Evolutionary conservation across 192 early-diverging fungal genomes (phyloP).

Genomic region (Podila clonocystis): DNA sequence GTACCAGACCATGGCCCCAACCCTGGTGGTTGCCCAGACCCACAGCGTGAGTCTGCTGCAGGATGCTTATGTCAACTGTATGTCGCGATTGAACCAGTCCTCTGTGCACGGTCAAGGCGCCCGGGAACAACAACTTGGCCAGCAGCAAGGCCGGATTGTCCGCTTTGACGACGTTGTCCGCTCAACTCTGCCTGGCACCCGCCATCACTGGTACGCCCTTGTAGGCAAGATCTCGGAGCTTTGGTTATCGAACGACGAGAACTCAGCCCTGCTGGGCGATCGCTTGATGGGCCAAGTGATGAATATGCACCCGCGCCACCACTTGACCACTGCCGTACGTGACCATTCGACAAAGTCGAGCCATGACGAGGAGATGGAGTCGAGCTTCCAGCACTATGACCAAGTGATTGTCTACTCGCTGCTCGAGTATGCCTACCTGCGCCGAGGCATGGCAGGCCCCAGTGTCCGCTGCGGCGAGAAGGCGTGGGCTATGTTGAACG

Average conservation of each 20-base stretch:
- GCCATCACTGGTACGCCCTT: conserved; percentile 50
- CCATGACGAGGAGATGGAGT: conserved; percentile 16
- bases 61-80: conserved; percentile 44
- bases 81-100: conserved; percentile 33
- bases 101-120: conserved; percentile 10
- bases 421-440: conserved; percentile 47
- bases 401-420: conserved; percentile 48
- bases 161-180: conserved; percentile 46
- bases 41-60: conserved; percentile 37
- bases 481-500: conserved; percentile 46
- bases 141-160: background rate
- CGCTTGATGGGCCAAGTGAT: conserved; percentile 46
- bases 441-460: conserved; percentile 37
- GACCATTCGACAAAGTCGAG: background rate
- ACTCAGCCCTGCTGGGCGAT: conserved; percentile 31
- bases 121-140: background rate
- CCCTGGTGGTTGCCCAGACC: conserved; percentile 41
- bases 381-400: conserved; percentile 45
- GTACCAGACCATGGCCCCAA: conserved; percentile 49
- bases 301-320: conserved; percentile 50
- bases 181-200: conserved; percentile 35
- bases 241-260: conserved; percentile 40
- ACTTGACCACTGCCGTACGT: conserved; percentile 5
- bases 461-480: conserved; percentile 48
- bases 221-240: conserved; percentile 52